These are phyloP conservation scores for Scedosporium boydii DNA, from an alignment of 2,329 filamentous ascomycete genomes.

Conservation along the genomic window DNA sequence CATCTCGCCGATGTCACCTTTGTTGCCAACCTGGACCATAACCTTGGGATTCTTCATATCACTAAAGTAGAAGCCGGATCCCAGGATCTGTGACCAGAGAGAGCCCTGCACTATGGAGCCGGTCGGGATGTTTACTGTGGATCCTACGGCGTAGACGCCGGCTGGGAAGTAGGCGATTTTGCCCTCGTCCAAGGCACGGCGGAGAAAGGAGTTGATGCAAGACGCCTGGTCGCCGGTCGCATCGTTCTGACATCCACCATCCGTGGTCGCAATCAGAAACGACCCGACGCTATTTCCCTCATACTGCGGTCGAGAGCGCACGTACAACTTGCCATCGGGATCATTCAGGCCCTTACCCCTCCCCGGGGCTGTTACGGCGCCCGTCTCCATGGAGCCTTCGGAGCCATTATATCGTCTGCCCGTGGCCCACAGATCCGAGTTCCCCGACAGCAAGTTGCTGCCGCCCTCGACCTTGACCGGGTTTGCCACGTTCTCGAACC, in stretches of 20 bases:
- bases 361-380: slow-evolving; percentile 4
- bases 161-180: slow-evolving; percentile 17
- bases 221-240: slow-evolving; percentile 21
- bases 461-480: slow-evolving; percentile 36
- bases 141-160: slow-evolving; percentile 23
- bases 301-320: slow-evolving; percentile 24
- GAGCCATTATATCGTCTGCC: slow-evolving; percentile 8
- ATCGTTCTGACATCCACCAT: slow-evolving; percentile 17
- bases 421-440: slow-evolving; percentile 6
- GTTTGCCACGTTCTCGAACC: too few species aligned
- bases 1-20: slow-evolving; percentile 51
- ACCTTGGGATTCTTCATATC: slow-evolving; percentile 53
- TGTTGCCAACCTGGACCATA: slow-evolving; percentile 55
- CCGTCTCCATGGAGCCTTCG: slow-evolving; percentile 5
- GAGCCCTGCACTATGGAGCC: slow-evolving; percentile 60
- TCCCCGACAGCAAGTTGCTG: background rate
- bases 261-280: too few species aligned
- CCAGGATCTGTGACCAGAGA: slow-evolving; percentile 58
- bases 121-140: slow-evolving; percentile 25
- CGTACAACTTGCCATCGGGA: slow-evolving; percentile 13
- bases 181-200: background rate
- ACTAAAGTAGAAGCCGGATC: slow-evolving; percentile 45
- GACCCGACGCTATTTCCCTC: slow-evolving; percentile 2
- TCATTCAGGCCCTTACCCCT: slow-evolving; percentile 7
- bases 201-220: slow-evolving; percentile 15